These are phyloP conservation scores for Hemileccinum rubropunctum DNA, from an alignment of 768 basidiomycete species.

Conservation along the genomic window DNA sequence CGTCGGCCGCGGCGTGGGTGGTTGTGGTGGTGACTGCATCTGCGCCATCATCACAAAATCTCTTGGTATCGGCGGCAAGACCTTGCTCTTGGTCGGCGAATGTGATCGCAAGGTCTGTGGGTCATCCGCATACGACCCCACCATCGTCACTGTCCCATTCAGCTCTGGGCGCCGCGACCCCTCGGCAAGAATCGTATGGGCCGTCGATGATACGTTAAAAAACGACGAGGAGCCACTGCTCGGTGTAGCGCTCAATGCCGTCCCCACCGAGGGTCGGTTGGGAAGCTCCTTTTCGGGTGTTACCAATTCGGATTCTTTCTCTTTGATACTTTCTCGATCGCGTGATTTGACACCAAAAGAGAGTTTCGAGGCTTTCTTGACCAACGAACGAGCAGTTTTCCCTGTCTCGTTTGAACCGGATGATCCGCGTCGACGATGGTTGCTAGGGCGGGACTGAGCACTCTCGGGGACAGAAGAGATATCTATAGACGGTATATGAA, in stretches of 20 bases:
- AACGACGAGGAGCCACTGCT: conserved; percentile 82
- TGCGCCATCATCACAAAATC: conserved; percentile 47
- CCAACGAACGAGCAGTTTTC: conserved; percentile 51
- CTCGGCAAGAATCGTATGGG: conserved; percentile 40
- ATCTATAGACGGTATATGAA: conserved; percentile 93
- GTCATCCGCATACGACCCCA: conserved; percentile 27
- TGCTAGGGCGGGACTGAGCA: conserved; percentile 32
- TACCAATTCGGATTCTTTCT: conserved; percentile 40
- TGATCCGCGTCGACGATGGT: conserved; percentile 45
- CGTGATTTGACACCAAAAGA: conserved; percentile 68
- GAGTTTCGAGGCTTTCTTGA: conserved; percentile 74
- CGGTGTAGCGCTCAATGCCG: conserved; percentile 58
- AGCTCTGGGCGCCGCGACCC: conserved; percentile 26
- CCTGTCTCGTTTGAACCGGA: conserved; percentile 52
- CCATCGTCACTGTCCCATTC: conserved; percentile 21
- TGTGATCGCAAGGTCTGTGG: conserved; percentile 38
- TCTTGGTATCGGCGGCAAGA: conserved; percentile 77
- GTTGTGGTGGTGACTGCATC: conserved; percentile 8
- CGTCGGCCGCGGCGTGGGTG: conserved; percentile 35
- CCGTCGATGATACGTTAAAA: conserved; percentile 72
- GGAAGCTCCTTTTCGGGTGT: conserved; percentile 47
- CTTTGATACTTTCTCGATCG: conserved; percentile 43
- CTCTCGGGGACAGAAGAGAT: conserved; percentile 63
- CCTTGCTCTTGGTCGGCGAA: conserved; percentile 59
- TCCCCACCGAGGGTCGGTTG: conserved; percentile 41